Evolutionary conservation across 768 basidiomycete species (phyloP), one percentile per base, ranked within the genome.

Genomic region (Rhodotorula sphaerocarpa): DNA sequence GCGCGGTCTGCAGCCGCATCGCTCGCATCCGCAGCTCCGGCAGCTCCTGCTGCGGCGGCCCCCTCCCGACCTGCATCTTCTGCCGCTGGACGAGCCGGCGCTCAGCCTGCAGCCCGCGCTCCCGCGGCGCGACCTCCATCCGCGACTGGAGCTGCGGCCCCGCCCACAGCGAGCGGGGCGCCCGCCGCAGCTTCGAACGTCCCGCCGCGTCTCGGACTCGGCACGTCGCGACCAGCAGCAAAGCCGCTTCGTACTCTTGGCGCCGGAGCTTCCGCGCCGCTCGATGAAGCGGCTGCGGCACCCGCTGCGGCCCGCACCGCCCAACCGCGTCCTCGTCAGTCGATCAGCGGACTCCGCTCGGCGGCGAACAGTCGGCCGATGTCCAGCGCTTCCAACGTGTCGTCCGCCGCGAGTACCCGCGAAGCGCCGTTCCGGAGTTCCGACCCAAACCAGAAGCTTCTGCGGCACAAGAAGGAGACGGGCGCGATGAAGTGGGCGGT

Each of bases 1-100:
- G 89, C 90, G 36, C 72, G 75, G 27, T 43, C 75, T 7, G 71
- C 77, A 18, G 45, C 68, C 27, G 42, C 55, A 31, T 23, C 62
- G 7, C 20, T 57, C 30, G 43, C 27, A 5, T 31, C 57, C n/a
- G 78, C 78, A 20, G 67, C 74, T 18, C 65, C 78, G 9, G 70
- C 77, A 5, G 59, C 74, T 2, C 73, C 74, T 2, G 25, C 3
- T 4, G 69, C 77, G 27, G 61, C 76, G 15, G 72, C 79, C 11
- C 65, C 75, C 23, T 67, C 76, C 16, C 61, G 72, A 18, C 74
- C 74, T 18, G n/a, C 74, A 18, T 72, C 36, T 9, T 39, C 73
- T 25, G 45, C 66, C 3, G 46, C 55, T 5, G 48, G 39, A 14
- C 43, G 43, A n/a, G n/a, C n/a, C n/a, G n/a, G n/a, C n/a, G n/a